These are phyloP conservation scores for Fusarium vanettenii DNA, from an alignment of 2,329 filamentous ascomycete genomes.

Conservation along the genomic window DNA sequence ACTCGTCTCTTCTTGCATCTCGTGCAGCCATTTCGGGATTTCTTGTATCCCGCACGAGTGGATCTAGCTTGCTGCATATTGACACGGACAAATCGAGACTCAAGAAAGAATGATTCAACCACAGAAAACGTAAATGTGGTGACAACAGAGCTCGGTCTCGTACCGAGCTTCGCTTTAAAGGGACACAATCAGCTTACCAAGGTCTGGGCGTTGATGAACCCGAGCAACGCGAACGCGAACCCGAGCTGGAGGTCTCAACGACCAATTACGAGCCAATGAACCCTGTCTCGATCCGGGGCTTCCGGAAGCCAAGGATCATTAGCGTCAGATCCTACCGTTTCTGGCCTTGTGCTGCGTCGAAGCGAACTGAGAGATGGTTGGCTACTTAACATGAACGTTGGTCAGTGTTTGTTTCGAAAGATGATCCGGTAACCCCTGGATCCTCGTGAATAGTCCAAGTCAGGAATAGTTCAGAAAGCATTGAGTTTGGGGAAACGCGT, in stretches of 20 bases:
- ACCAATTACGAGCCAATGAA: not conserved
- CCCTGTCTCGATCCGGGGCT: not conserved
- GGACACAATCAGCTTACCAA: not conserved
- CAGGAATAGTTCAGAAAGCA: not conserved
- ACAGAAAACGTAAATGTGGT: not conserved
- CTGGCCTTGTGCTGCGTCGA: not conserved
- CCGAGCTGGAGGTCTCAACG: not conserved
- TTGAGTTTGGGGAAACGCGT: too few species aligned
- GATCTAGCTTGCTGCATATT: not conserved
- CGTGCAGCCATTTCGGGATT: conserved; percentile 29
- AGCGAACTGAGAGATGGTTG: not conserved
- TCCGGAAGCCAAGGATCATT: not conserved
- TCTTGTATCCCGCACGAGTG: conserved; percentile 31
- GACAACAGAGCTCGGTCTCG: not conserved
- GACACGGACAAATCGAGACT: not conserved
- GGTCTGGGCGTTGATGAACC: not conserved
- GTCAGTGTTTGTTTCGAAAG: not conserved
- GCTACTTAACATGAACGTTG: not conserved
- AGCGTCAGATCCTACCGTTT: not conserved
- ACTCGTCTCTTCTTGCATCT: conserved; percentile 30
- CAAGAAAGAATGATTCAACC: not conserved
- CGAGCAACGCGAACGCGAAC: conserved; percentile 4
- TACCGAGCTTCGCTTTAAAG: not conserved
- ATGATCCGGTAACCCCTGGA: not conserved
- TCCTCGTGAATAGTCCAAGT: not conserved